Percentiles rank a stretch among this genome's conserved stretches.
Conservation (phyloP, 352 stramenopile species). For the Chrysophaeum taylorii region DNA sequence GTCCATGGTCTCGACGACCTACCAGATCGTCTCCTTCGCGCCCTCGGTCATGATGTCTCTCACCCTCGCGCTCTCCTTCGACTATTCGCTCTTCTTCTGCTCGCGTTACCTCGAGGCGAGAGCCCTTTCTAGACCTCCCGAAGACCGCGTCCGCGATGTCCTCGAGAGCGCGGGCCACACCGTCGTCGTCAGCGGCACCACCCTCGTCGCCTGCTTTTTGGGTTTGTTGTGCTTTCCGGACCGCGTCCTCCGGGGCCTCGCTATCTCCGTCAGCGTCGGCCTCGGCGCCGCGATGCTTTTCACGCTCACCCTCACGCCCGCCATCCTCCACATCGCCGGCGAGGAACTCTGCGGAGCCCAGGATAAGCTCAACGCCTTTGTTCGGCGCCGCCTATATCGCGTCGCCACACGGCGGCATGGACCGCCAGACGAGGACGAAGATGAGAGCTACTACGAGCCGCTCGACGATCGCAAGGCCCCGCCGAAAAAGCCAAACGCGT, state of each 20-base stretch:
- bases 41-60: conserved; percentile 40
- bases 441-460: no score
- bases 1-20: conserved; percentile 23
- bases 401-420: background rate
- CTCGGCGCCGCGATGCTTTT: conserved; percentile 31
- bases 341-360: conserved; percentile 15
- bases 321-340: conserved; percentile 22
- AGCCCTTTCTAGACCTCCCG: no score
- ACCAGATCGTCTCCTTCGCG: conserved; percentile 34
- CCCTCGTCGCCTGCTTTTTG: conserved; percentile 33
- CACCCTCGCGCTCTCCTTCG: conserved; percentile 35
- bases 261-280: conserved; percentile 29
- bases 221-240: conserved; percentile 16
- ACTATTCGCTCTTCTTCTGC: conserved; percentile 40
- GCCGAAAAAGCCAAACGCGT: background rate
- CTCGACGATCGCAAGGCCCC: background rate
- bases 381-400: no score
- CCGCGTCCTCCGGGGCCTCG: conserved; percentile 19
- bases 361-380: background rate
- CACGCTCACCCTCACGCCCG: conserved; percentile 33
- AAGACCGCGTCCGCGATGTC: conserved; percentile 22
- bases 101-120: conserved; percentile 23
- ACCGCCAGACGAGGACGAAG: no score
- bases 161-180: conserved; percentile 32
- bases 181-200: conserved; percentile 33